Base-by-base conservation (phyloP, 75 land plant species). In the Isoetes taiwanensis region DNA sequence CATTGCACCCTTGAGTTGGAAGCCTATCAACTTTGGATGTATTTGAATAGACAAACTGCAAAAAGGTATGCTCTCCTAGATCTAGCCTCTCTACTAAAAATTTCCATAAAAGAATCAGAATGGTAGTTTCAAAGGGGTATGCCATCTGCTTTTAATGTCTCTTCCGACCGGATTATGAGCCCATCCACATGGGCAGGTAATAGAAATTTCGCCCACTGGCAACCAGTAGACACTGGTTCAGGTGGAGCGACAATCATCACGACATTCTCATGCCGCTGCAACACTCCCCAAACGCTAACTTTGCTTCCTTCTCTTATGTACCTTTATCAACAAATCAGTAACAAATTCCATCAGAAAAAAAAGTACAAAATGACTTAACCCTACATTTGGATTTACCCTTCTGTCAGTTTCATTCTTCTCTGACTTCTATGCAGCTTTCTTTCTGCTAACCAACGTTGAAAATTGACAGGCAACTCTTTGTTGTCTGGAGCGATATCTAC, bases 261-360 rank as follows among this genome's bases (percentile, higher is more conserved):
- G 4, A 29, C 75, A 34, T 37, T 54, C 28, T 63, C 34, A 32
- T 54, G 26, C 52, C 54, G 62, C 16, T 31, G 39, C 46, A 77
- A 24, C 56, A 77, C 63, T 54, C 79, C 79, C 41, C 67, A n/a
- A 12, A 77, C 79, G 20, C 64, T 59, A 23, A 72, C 52, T 19
- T 24, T 37, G 66, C 61, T 64, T 33, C 79, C 79, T 53, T 77
- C 79, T 34, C 68, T 61, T 0, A 77, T 34, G 52, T 77, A 77
- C 52, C 79, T 77, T 61, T 41, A 20, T 21, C 21, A 24, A 38
- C 27, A 41, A 12, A 25, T 14, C 29, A 29, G 29, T 2, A 25
- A 11, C 35, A n/a, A 30, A 1, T 6, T 21, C 11, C 6, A 52
- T 0, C 20, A 68, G 29, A 61, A 5, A 29, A 16, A 10, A 30